Conservation (phyloP, 306 rosid species). For the Hylodesmum podocarpum region DNA sequence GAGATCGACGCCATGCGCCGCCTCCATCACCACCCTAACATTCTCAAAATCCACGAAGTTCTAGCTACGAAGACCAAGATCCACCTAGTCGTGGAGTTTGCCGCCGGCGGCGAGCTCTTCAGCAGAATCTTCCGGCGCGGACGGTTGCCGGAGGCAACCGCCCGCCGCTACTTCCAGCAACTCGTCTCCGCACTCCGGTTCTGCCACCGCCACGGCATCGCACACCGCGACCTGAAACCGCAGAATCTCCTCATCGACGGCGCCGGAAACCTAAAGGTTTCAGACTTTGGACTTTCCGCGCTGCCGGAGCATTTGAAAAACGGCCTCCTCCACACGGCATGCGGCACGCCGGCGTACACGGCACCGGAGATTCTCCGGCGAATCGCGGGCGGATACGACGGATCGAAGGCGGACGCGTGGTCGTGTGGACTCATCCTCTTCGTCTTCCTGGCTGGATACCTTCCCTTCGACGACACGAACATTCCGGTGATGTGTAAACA, state of each 20-base stretch:
- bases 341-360: constrained; percentile 87
- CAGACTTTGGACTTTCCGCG: constrained; percentile 90
- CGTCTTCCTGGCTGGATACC: constrained; percentile 59
- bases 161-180: constrained; percentile 73
- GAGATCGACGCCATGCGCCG: constrained; percentile 83
- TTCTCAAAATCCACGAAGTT: constrained; percentile 73
- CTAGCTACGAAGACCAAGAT: constrained; percentile 84
- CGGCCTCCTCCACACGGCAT: constrained; percentile 79
- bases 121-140: constrained; percentile 47
- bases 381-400: constrained; percentile 70
- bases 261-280: constrained; percentile 63
- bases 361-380: constrained; percentile 74
- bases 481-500: constrained; percentile 59
- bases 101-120: constrained; percentile 73
- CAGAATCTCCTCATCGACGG: constrained; percentile 76
- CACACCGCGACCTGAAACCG: constrained; percentile 88
- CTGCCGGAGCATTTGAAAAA: constrained; percentile 65
- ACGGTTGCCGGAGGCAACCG: constrained; percentile 40
- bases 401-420: constrained; percentile 83
- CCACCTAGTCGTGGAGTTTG: constrained; percentile 78
- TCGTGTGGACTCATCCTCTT: constrained; percentile 79
- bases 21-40: constrained; percentile 72
- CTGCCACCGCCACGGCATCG: constrained; percentile 77
- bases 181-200: constrained; percentile 65
- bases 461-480: constrained; percentile 67